These are phyloP conservation scores for Ophiostoma tasmaniense DNA, from an alignment of 2,329 filamentous ascomycete genomes.

Conservation along the genomic window DNA sequence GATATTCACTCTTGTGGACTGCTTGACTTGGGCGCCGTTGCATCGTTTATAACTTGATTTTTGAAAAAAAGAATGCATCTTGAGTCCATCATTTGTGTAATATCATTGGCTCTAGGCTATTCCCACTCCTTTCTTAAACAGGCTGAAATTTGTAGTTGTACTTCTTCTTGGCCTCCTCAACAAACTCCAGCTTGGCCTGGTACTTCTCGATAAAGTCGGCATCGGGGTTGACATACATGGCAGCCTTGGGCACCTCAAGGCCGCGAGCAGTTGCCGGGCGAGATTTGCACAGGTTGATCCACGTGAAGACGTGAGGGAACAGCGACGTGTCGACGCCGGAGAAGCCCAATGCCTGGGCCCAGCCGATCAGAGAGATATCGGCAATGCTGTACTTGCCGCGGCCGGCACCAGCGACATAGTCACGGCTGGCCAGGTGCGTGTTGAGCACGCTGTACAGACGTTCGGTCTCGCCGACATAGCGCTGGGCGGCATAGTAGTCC, in stretches of 20 bases:
- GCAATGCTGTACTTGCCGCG: slow-evolving; percentile 54
- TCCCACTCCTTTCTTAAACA: slow-evolving; percentile 26
- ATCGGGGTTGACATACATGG: slow-evolving; percentile 31
- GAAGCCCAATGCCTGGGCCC: slow-evolving; percentile 53
- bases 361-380: slow-evolving; percentile 65
- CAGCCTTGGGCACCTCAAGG: slow-evolving; percentile 46
- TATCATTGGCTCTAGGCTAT: not conserved
- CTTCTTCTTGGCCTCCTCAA: slow-evolving; percentile 37
- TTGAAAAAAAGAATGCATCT: not conserved
- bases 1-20: not conserved
- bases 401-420: slow-evolving; percentile 46
- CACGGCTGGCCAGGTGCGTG: slow-evolving; percentile 47
- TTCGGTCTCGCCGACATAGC: slow-evolving; percentile 68
- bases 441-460: slow-evolving; percentile 67
- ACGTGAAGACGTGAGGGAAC: slow-evolving; percentile 58
- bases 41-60: not conserved
- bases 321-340: slow-evolving; percentile 52
- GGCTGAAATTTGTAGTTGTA: slow-evolving; percentile 41
- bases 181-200: slow-evolving; percentile 28
- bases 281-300: slow-evolving; percentile 54
- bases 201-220: slow-evolving; percentile 36
- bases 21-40: not conserved
- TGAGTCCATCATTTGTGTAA: not conserved
- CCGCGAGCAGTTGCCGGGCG: slow-evolving; percentile 57
- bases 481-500: slow-evolving; percentile 61